Evolutionary conservation across 1,284 basidiomycete genomes (phyloP).

Genomic region (Laetiporus sulphureus): DNA sequence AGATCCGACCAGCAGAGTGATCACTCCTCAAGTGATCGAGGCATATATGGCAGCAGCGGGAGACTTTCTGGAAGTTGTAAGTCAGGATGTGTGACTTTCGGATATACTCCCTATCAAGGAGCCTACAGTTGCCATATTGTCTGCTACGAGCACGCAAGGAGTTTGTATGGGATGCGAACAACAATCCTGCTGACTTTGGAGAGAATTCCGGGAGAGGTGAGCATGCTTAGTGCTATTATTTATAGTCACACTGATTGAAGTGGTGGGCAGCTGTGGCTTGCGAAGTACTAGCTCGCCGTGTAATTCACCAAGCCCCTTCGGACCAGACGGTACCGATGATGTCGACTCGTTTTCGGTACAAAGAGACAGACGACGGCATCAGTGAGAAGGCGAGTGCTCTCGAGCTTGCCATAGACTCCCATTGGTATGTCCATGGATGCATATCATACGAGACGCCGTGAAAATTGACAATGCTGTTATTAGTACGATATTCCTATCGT

Average conservation of each 20-base stretch:
- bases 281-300: slow-evolving; percentile 80
- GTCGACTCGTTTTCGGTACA: slow-evolving; percentile 71
- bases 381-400: slow-evolving; percentile 73
- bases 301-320: slow-evolving; percentile 61
- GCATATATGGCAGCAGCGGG: slow-evolving; percentile 64
- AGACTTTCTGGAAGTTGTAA: slow-evolving; percentile 75
- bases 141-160: slow-evolving; percentile 75
- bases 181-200: slow-evolving; percentile 76
- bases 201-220: slow-evolving; percentile 78
- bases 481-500: slow-evolving; percentile 82
- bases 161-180: slow-evolving; percentile 71
- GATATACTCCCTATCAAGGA: background rate
- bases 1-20: slow-evolving; percentile 63
- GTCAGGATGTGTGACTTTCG: slow-evolving; percentile 24
- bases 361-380: slow-evolving; percentile 70
- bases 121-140: slow-evolving; percentile 63
- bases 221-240: no score
- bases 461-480: background rate
- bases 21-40: slow-evolving; percentile 62
- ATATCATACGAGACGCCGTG: background rate
- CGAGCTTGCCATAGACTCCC: slow-evolving; percentile 80
- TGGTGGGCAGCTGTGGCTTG: slow-evolving; percentile 74
- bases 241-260: no score
- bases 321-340: slow-evolving; percentile 68
- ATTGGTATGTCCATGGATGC: slow-evolving; percentile 44